Evolutionary conservation across 345 rosid species (phyloP).

Genomic region (Geranium rotundifolium): DNA sequence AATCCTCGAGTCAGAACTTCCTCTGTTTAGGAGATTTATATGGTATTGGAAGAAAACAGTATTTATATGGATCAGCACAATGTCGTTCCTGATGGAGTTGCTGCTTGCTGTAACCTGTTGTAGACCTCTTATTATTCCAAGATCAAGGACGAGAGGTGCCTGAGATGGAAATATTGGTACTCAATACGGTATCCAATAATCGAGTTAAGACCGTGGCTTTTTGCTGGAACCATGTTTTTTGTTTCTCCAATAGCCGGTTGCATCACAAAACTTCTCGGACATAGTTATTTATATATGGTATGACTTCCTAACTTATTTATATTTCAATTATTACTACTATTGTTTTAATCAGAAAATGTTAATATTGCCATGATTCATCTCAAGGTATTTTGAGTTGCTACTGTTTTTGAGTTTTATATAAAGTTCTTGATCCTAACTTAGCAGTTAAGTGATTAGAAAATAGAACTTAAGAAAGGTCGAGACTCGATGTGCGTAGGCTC

Average conservation of each 20-base stretch:
- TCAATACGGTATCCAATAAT: slow-evolving; percentile 3
- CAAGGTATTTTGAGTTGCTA: too few relatives aligned
- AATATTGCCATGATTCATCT: too few relatives aligned
- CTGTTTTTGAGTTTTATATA: too few relatives aligned
- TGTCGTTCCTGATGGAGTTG: slow-evolving; percentile 31
- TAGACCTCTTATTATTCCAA: slow-evolving; percentile 45
- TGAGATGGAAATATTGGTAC: slow-evolving; percentile 14
- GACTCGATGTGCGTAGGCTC: too few relatives aligned
- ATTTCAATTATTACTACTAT: too few relatives aligned
- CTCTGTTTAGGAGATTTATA: slow-evolving; percentile 45
- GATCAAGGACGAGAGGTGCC: slow-evolving; percentile 23
- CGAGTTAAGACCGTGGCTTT: background rate
- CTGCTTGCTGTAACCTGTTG: slow-evolving; percentile 40
- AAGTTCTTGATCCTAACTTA: too few relatives aligned
- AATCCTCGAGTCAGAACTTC: slow-evolving; percentile 42
- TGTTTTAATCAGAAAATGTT: too few relatives aligned
- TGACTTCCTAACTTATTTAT: background rate
- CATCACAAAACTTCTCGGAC: too few relatives aligned
- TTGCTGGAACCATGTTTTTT: background rate
- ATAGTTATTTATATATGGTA: background rate
- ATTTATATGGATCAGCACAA: slow-evolving; percentile 48
- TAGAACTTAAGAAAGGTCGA: too few relatives aligned
- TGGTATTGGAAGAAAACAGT: slow-evolving; percentile 72
- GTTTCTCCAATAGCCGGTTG: too few relatives aligned
- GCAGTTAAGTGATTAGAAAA: too few relatives aligned